Conservation (phyloP, 2,329 filamentous ascomycete genomes). For the Neopestalotiopsis sp. region DNA sequence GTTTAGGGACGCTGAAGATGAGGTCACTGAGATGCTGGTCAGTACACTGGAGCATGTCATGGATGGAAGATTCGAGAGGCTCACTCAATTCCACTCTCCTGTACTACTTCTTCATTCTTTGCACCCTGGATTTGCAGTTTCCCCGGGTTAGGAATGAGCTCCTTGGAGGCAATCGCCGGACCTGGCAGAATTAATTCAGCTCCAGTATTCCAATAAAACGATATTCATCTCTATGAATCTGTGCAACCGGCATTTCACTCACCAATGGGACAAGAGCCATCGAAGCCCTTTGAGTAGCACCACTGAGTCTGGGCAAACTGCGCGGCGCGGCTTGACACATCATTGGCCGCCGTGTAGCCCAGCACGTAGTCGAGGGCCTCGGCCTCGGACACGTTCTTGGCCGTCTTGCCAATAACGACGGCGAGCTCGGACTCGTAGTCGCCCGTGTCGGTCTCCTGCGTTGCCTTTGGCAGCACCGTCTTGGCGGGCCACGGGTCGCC, state of each 20-base stretch:
- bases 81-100: slow-evolving; percentile 43
- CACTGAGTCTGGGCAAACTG: slow-evolving; percentile 61
- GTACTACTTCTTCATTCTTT: slow-evolving; percentile 57
- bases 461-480: slow-evolving; percentile 57
- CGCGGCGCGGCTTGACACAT: slow-evolving; percentile 63
- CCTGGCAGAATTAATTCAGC: slow-evolving; percentile 38
- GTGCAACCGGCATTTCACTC: not conserved
- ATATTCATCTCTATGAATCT: not conserved
- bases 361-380: slow-evolving; percentile 65
- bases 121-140: slow-evolving; percentile 46
- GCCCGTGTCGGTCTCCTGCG: slow-evolving; percentile 56
- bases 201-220: not conserved
- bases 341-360: slow-evolving; percentile 68
- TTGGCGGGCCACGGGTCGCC: slow-evolving; percentile 58
- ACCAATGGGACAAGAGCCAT: slow-evolving; percentile 53
- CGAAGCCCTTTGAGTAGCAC: slow-evolving; percentile 64
- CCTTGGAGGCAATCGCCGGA: slow-evolving; percentile 52
- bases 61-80: slow-evolving; percentile 11
- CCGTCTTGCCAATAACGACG: slow-evolving; percentile 56
- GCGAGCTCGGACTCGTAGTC: slow-evolving; percentile 66
- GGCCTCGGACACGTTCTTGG: slow-evolving; percentile 58
- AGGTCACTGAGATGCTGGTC: slow-evolving; percentile 42
- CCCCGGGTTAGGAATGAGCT: slow-evolving; percentile 45
- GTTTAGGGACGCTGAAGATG: slow-evolving; percentile 20
- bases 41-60: slow-evolving; percentile 27